phyloP scores from a whole-genome alignment of 2,329 filamentous ascomycete species.

The Penicillium brasilianum region DNA sequence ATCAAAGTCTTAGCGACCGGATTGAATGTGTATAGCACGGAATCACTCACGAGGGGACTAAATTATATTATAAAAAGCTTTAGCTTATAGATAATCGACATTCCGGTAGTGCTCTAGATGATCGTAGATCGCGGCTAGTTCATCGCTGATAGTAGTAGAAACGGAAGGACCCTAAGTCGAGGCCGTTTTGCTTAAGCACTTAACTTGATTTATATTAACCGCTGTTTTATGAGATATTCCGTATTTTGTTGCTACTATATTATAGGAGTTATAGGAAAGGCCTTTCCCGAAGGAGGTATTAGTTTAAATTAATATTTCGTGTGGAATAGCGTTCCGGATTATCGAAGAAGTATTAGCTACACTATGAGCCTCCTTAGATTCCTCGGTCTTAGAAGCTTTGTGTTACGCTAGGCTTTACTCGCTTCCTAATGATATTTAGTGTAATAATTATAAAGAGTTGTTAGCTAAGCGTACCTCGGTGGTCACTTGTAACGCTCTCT shows the following conservation, averaged over 20 bases:
- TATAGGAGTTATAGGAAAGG: no score
- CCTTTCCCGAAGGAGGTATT: slow-evolving; percentile 4
- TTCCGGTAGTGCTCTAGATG: slow-evolving; percentile 8
- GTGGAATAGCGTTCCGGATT: slow-evolving; percentile 1
- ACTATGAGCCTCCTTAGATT: neutral
- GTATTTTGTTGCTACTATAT: no score
- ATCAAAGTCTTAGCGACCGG: slow-evolving; percentile 1
- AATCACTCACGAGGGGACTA: slow-evolving; percentile 8
- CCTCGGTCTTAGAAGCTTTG: neutral
- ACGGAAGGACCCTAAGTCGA: slow-evolving; percentile 8
- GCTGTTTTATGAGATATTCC: slow-evolving; percentile 1
- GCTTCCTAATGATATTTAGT: slow-evolving; percentile 6
- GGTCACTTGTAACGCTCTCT: neutral
- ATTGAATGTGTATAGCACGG: neutral
- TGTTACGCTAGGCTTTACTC: slow-evolving; percentile 4
- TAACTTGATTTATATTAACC: neutral
- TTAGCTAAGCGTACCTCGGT: slow-evolving; percentile 4
- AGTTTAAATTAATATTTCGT: slow-evolving; percentile 1
- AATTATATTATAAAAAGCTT: slow-evolving; percentile 10
- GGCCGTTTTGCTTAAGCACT: slow-evolving; percentile 7
- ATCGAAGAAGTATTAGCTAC: slow-evolving; percentile 6
- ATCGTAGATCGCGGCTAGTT: slow-evolving; percentile 10
- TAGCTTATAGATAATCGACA: slow-evolving; percentile 8
- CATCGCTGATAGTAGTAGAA: slow-evolving; percentile 9
- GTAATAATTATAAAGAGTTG: neutral